Conservation (phyloP, 2,329 filamentous ascomycete species). For the Trichoderma atroviride region DNA sequence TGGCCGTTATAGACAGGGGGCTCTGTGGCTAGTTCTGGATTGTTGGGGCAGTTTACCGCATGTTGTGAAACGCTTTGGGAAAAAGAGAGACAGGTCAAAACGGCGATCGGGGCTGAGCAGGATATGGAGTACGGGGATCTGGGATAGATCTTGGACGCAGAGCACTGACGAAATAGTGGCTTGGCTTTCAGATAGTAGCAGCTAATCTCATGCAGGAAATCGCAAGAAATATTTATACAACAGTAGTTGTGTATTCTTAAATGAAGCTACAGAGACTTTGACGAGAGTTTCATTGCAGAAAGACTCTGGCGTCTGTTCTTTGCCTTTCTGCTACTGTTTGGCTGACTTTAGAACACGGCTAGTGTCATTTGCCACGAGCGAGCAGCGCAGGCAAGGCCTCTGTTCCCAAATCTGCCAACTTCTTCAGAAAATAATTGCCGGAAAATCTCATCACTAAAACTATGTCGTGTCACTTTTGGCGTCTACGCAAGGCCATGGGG, state of each 20-base stretch:
- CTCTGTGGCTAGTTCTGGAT: neutral
- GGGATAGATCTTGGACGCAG: neutral
- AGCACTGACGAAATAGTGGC: neutral
- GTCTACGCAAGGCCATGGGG: neutral
- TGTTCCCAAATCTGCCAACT: neutral
- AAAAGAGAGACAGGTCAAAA: neutral
- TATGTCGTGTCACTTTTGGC: slow-evolving; percentile 17
- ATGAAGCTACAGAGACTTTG: neutral
- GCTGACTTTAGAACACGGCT: neutral
- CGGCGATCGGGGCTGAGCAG: slow-evolving; percentile 8
- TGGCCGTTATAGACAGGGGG: neutral
- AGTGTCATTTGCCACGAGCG: neutral
- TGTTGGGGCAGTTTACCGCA: neutral
- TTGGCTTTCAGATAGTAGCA: neutral
- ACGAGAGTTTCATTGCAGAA: neutral
- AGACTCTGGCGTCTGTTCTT: neutral
- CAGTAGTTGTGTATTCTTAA: neutral
- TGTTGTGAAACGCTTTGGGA: neutral
- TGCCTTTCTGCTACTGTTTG: neutral
- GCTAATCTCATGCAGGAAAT: neutral
- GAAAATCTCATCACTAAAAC: neutral
- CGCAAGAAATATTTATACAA: neutral
- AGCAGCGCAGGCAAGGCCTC: neutral
- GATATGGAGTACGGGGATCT: neutral
- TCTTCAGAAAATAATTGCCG: neutral